Evolutionary conservation across 306 rosid genomes (phyloP).

Genomic region (Malus domestica): DNA sequence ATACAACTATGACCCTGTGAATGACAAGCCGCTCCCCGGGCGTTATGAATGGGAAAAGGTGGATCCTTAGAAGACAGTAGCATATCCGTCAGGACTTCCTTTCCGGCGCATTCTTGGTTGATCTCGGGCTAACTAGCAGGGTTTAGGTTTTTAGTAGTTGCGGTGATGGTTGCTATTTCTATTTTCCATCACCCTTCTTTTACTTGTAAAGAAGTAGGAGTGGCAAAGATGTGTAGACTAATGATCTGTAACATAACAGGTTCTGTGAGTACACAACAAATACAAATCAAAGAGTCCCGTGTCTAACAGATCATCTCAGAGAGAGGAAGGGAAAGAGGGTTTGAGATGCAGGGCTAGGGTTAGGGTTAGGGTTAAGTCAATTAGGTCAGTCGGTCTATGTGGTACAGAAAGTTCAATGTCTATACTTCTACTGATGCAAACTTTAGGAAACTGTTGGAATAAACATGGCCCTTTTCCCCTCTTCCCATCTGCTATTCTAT

Average conservation of each 20-base stretch:
- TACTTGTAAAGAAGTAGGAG: conserved; percentile 90
- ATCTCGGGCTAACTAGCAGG: conserved; percentile 39
- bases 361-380: conserved; percentile 39
- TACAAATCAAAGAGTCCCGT: conserved; percentile 61
- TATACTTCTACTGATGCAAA: conserved; percentile 82
- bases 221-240: conserved; percentile 55
- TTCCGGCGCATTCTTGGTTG: conserved; percentile 33
- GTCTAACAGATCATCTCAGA: conserved; percentile 73
- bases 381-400: conserved; percentile 49
- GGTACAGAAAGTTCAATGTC: conserved; percentile 64
- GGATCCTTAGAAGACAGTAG: conserved; percentile 33
- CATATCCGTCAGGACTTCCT: conserved; percentile 37
- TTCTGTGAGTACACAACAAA: conserved; percentile 62
- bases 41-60: conserved; percentile 82
- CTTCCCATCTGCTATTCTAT: not conserved
- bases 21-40: conserved; percentile 75
- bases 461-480: conserved; percentile 47
- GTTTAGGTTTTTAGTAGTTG: conserved; percentile 50
- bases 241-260: conserved; percentile 81
- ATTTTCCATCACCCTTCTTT: conserved; percentile 70
- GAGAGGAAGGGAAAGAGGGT: conserved; percentile 38
- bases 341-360: conserved; percentile 26
- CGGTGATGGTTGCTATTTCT: conserved; percentile 83
- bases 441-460: conserved; percentile 51
- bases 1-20: conserved; percentile 90